Base-by-base conservation (phyloP, 1,284 basidiomycete genomes). In the Cutaneotrichosporon cyanovorans region DNA sequence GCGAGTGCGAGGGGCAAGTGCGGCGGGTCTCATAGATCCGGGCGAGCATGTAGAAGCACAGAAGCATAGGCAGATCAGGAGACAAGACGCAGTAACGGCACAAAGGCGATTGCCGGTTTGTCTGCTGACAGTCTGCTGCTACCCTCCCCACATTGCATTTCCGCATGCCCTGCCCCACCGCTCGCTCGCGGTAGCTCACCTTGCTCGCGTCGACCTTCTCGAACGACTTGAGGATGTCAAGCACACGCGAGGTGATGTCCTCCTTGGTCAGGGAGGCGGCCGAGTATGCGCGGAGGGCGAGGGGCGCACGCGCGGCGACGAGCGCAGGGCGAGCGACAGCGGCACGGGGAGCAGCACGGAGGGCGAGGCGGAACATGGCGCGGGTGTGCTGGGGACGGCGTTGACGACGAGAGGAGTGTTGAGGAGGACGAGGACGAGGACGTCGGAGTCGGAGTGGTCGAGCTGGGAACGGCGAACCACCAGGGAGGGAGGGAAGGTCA, bases 131-230 rank as follows among this genome's bases (percentile, higher is more conserved):
- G 10, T 10, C 14, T 19, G 12, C n/a, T 6, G 4, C 5, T 35
- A 16, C 21, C 19, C 20, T 22, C 21, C 37, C 14, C 30, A 10
- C 19, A n/a, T 28, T 15, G 22, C 37, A 22, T 33, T 20, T 33
- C 14, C 23, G 30, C n/a, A n/a, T n/a, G n/a, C n/a, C n/a, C n/a
- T n/a, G n/a, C 40, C 19, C 12, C 40, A 11, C 40, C 10, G 11
- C 31, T 22, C 22, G 11, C 28, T 20, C 34, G 16, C 25, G 11
- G 15, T 21, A 64, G n/a, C 75, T 44, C 52, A 91, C 91, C 80
- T 96, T 95, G 50, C 76, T 71, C 18, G 75, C 74, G 72, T 95
- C 82, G 46, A 97, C 87, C 76, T 96, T 97, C 73, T 98, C 95
- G 68, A 96, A 97, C 23, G 84, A 83, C 74, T 88, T 87, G 68